These are phyloP conservation scores for Hygrophorus russula DNA, from an alignment of 768 basidiomycete species.

Conservation along the genomic window DNA sequence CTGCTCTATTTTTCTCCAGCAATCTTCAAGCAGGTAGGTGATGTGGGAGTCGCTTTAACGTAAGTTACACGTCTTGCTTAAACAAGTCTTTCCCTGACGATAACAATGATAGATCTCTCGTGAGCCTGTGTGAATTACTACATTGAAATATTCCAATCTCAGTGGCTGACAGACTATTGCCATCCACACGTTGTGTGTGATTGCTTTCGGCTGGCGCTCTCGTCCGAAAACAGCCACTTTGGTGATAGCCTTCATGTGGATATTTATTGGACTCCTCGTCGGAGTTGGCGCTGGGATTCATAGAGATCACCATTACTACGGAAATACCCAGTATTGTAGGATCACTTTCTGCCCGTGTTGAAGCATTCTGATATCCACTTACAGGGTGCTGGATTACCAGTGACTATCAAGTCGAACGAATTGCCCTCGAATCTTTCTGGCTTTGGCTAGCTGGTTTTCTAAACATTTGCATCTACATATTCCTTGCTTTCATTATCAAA, in stretches of 20 bases:
- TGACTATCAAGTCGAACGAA: conserved; percentile 20
- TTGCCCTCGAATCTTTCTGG: conserved; percentile 31
- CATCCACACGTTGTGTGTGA: conserved; percentile 25
- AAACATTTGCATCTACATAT: conserved; percentile 26
- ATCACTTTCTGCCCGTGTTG: background rate
- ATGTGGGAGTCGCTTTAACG: conserved; percentile 29
- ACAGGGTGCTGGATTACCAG: conserved; percentile 35
- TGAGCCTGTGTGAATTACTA: background rate
- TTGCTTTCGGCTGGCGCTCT: conserved; percentile 22
- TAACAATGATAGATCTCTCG: background rate
- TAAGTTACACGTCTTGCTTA: conserved; percentile 12
- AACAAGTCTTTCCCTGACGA: background rate
- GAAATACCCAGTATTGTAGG: conserved; percentile 23
- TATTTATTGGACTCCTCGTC: conserved; percentile 21
- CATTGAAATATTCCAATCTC: background rate
- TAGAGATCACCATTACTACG: conserved; percentile 22
- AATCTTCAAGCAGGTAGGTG: conserved; percentile 26
- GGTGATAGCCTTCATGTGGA: conserved; percentile 22
- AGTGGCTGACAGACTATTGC: conserved; percentile 19
- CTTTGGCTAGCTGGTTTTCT: conserved; percentile 28
- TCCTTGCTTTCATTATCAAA: conserved; percentile 20
- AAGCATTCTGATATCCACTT: background rate
- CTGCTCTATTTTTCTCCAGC: conserved; percentile 11
- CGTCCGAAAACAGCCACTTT: conserved; percentile 17
- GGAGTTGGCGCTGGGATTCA: conserved; percentile 21